Conservation (phyloP, 345 rosid genomes). For the Zanthoxylum bungeanum region DNA sequence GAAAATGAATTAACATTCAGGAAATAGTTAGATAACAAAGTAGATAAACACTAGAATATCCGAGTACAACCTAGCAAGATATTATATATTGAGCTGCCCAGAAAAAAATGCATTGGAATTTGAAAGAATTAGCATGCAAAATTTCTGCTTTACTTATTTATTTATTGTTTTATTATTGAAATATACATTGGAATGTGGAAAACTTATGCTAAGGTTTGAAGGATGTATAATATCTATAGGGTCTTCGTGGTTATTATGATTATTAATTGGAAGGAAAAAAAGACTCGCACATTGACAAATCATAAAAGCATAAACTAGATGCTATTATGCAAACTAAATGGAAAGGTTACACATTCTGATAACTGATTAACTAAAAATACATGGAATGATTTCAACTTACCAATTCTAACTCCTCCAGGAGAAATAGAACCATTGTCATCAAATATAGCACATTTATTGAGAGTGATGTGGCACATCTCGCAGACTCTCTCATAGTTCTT, state of each 20-base stretch:
- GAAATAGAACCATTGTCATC: conserved; percentile 78
- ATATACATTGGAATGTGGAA: not conserved
- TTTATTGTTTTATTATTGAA: too few relatives aligned
- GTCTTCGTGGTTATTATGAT: not conserved
- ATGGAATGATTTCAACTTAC: conserved; percentile 35
- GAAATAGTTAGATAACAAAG: not conserved
- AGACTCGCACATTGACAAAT: not conserved
- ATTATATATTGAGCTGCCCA: too few relatives aligned
- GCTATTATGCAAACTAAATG: not conserved
- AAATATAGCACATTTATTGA: conserved; percentile 83
- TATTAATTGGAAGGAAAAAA: not conserved
- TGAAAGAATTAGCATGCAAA: too few relatives aligned
- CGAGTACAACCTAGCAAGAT: too few relatives aligned
- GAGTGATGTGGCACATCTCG: conserved; percentile 87
- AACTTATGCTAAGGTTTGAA: too few relatives aligned
- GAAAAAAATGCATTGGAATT: too few relatives aligned
- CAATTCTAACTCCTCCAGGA: conserved; percentile 94
- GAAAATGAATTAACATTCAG: not conserved
- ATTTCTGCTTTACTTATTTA: too few relatives aligned
- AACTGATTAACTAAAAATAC: not conserved
- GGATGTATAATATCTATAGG: too few relatives aligned
- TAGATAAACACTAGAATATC: not conserved
- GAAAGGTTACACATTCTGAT: not conserved
- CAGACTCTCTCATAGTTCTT: conserved; percentile 87
- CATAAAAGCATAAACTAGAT: not conserved